These are phyloP conservation scores for Moelleriella libera DNA, from an alignment of 2,329 filamentous ascomycete genomes.

Conservation along the genomic window DNA sequence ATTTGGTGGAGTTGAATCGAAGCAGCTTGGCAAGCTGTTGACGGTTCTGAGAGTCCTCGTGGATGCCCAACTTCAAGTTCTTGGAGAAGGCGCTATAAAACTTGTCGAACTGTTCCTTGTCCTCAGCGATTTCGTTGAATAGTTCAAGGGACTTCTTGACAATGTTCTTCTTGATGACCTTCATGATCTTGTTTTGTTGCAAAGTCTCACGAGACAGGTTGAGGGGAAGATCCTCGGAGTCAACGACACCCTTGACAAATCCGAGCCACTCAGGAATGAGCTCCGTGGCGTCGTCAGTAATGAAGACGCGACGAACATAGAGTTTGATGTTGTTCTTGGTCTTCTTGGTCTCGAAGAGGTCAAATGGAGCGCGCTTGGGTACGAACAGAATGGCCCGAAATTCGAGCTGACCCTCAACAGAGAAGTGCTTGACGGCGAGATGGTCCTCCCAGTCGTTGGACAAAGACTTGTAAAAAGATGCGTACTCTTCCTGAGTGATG, in stretches of 20 bases:
- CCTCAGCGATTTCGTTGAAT: slow-evolving; percentile 97
- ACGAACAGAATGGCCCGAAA: slow-evolving; percentile 99
- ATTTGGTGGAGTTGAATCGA: slow-evolving; percentile 98
- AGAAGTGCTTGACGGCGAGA: slow-evolving; percentile 99
- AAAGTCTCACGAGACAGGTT: slow-evolving; percentile 99
- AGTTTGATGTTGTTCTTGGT: slow-evolving; percentile 99
- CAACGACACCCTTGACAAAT: slow-evolving; percentile 99
- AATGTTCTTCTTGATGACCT: slow-evolving; percentile 99
- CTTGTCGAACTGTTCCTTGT: slow-evolving; percentile 99
- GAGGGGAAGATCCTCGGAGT: slow-evolving; percentile 97
- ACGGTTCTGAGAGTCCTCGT: slow-evolving; percentile 99
- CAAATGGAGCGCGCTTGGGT: slow-evolving; percentile 97
- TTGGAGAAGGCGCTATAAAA: slow-evolving; percentile 99
- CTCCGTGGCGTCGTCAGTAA: slow-evolving; percentile 97
- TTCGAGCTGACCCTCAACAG: slow-evolving; percentile 98
- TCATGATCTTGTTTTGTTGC: slow-evolving; percentile 99
- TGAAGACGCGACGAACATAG: slow-evolving; percentile 99
- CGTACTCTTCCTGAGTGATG: slow-evolving; percentile 93
- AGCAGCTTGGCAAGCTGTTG: slow-evolving; percentile 87
- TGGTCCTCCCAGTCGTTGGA: slow-evolving; percentile 99
- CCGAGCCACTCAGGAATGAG: slow-evolving; percentile 98
- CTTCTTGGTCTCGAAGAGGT: slow-evolving; percentile 99
- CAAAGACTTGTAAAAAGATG: slow-evolving; percentile 98
- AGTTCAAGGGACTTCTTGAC: slow-evolving; percentile 99
- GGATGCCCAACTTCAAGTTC: slow-evolving; percentile 99